Percentiles rank a stretch among this genome's conserved stretches.
Evolutionary conservation across 805 yeast genomes (phyloP).

Genomic region (Ogataea parapolymorpha): DNA sequence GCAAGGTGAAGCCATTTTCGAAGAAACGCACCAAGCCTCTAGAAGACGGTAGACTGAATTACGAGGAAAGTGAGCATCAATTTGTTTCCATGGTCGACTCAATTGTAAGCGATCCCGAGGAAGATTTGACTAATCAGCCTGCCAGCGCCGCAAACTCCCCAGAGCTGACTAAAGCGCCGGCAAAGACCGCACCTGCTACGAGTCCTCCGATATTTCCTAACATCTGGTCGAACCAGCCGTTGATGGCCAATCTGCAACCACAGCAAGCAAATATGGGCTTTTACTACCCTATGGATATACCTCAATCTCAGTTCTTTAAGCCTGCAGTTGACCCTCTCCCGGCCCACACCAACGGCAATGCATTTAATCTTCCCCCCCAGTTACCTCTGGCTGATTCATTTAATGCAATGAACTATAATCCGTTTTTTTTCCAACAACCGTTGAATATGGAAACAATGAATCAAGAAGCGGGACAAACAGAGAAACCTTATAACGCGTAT

Average conservation of each 20-base stretch:
- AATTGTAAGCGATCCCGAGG: constrained; percentile 26
- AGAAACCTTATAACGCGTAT: constrained; percentile 1
- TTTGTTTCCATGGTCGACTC: constrained; percentile 31
- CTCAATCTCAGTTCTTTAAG: constrained; percentile 1
- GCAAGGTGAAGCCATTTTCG: background rate
- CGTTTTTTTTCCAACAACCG: constrained; percentile 4
- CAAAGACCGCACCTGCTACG: background rate
- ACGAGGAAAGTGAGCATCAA: constrained; percentile 13
- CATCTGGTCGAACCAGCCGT: constrained; percentile 13
- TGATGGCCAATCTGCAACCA: background rate
- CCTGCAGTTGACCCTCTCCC: background rate
- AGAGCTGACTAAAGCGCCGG: constrained; percentile 1
- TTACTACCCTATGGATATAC: constrained; percentile 4
- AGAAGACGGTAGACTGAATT: constrained; percentile 17
- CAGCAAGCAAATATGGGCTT: background rate
- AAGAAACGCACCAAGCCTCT: background rate
- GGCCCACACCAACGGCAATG: background rate
- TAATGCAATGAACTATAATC: background rate
- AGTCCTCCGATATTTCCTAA: constrained; percentile 10
- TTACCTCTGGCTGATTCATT: background rate
- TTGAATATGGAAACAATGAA: constrained; percentile 1
- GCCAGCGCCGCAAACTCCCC: constrained; percentile 2
- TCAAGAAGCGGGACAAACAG: background rate
- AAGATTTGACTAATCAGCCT: constrained; percentile 1
- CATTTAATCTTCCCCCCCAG: constrained; percentile 1